These are phyloP conservation scores for Cladophialophora chaetospira DNA, from an alignment of 2,329 filamentous ascomycete species.

Conservation along the genomic window DNA sequence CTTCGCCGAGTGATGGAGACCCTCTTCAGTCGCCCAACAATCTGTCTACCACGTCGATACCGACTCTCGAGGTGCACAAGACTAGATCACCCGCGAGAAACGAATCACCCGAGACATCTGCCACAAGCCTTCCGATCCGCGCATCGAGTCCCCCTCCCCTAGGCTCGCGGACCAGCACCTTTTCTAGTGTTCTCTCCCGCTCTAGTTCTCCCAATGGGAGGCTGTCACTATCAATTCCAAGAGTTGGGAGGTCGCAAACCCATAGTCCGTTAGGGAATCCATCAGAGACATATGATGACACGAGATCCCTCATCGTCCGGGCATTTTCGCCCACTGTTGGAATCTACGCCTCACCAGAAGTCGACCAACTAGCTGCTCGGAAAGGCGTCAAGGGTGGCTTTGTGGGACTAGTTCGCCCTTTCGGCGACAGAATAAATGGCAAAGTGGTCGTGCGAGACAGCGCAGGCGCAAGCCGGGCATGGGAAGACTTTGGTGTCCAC, in stretches of 20 bases:
- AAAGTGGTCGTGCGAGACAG: conserved; percentile 91
- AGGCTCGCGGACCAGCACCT: conserved; percentile 57
- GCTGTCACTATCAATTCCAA: conserved; percentile 56
- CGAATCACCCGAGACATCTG: conserved; percentile 57
- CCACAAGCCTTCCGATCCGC: conserved; percentile 59
- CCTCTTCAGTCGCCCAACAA: conserved; percentile 25
- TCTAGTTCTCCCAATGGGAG: conserved; percentile 67
- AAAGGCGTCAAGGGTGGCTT: conserved; percentile 85
- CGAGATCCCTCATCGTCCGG: conserved; percentile 69
- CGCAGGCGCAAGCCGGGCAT: conserved; percentile 75
- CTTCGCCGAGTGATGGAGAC: conserved; percentile 32
- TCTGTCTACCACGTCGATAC: conserved; percentile 48
- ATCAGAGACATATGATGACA: conserved; percentile 56
- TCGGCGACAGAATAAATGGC: conserved; percentile 83
- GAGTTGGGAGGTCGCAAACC: conserved; percentile 50
- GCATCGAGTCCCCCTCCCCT: conserved; percentile 64
- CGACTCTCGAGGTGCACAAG: conserved; percentile 63
- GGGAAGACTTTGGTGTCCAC: conserved; percentile 87
- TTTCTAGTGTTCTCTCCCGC: conserved; percentile 68
- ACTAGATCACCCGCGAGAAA: conserved; percentile 54
- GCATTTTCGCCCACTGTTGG: conserved; percentile 89
- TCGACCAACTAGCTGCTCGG: conserved; percentile 73
- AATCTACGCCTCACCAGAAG: conserved; percentile 83
- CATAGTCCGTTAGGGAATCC: conserved; percentile 55
- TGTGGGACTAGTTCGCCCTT: conserved; percentile 83